These are phyloP conservation scores for Bocquillonia castaneifolia DNA, from an alignment of 441 rosid species.

Conservation along the genomic window DNA sequence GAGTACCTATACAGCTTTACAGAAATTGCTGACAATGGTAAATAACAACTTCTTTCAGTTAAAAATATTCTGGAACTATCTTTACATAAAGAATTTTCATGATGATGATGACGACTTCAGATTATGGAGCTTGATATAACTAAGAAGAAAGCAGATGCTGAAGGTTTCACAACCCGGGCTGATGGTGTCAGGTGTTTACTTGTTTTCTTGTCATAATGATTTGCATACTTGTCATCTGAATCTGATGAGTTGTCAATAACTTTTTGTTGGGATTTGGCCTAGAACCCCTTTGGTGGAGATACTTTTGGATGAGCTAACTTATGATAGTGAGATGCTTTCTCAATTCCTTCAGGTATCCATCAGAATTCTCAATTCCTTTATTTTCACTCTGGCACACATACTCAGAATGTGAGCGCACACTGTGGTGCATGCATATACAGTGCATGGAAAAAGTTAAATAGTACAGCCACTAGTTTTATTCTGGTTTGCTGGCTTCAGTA, in stretches of 20 bases:
- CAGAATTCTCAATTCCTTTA: not conserved
- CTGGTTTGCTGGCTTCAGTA: not conserved
- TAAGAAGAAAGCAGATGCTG: constrained; percentile 56
- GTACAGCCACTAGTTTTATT: not conserved
- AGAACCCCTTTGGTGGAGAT: constrained; percentile 76
- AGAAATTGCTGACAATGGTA: constrained; percentile 60
- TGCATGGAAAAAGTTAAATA: not conserved
- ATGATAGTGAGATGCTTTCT: constrained; percentile 24
- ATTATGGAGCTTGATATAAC: constrained; percentile 73
- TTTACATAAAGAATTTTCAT: not conserved
- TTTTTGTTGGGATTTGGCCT: constrained; percentile 28
- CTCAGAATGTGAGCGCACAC: too few species aligned
- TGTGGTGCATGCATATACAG: not conserved
- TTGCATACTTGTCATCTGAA: constrained; percentile 15
- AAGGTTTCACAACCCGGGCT: constrained; percentile 57
- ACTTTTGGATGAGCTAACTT: constrained; percentile 52
- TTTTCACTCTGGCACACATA: not conserved
- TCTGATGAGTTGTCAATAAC: constrained; percentile 6
- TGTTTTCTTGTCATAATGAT: constrained; percentile 14
- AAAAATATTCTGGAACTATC: constrained; percentile 2
- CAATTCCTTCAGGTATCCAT: constrained; percentile 29
- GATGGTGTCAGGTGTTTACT: constrained; percentile 66
- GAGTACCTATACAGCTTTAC: constrained; percentile 42
- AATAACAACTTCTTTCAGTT: constrained; percentile 16
- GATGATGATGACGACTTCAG: constrained; percentile 33